Percentiles rank a stretch among this genome's conserved stretches.
Conservation (phyloP, 441 rosid genomes). For the Metrosideros polymorpha region DNA sequence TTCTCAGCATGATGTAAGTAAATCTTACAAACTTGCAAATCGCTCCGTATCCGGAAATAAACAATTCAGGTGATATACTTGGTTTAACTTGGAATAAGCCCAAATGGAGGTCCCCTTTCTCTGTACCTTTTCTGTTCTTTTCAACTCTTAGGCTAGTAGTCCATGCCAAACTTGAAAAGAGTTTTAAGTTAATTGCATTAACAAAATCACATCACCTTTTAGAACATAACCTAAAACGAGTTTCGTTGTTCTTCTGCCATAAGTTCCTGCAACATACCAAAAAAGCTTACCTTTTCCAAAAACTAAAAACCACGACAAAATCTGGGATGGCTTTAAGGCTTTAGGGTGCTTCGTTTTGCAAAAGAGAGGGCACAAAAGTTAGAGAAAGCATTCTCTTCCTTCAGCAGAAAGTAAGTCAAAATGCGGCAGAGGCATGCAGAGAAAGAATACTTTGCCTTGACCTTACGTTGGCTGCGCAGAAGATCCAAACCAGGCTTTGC, state of each 20-base stretch:
- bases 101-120: background rate
- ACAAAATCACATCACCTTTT: background rate
- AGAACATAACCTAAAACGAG: background rate
- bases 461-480: background rate
- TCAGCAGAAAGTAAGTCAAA: background rate
- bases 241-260: background rate
- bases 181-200: background rate
- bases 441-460: slow-evolving; percentile 31
- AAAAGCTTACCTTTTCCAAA: background rate
- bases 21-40: background rate
- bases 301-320: background rate
- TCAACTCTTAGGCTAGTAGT: background rate
- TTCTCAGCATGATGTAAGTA: background rate
- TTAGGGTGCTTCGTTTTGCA: background rate
- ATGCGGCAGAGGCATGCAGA: background rate
- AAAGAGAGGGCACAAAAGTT: background rate
- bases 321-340: background rate
- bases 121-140: background rate
- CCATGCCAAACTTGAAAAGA: background rate
- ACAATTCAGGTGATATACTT: background rate
- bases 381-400: background rate
- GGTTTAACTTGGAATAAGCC: background rate
- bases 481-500: slow-evolving; percentile 17
- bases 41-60: background rate
- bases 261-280: background rate